Base-by-base conservation (phyloP, 176 grass and related monocot genomes). In the Panicum miliaceum region DNA sequence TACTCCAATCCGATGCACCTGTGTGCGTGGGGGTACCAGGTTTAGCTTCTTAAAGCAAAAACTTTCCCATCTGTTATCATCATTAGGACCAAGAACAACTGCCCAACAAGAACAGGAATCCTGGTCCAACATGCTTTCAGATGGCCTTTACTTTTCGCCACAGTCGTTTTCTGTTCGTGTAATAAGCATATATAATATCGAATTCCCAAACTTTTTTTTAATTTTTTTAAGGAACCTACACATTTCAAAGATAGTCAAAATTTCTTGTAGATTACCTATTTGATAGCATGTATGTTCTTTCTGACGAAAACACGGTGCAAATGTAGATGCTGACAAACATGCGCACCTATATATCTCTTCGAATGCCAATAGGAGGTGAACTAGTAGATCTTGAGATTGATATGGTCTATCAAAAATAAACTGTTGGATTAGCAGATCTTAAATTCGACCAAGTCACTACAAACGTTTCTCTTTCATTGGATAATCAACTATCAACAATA, bases 91-190 rank as follows among this genome's bases (percentile, higher is more conserved):
- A 75, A 45, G 77, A 87, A 75, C 47, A 53, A 58, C 79, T 67
- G 13, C 20, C 29, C 36, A 45, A 66, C 69, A 75, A 57, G 25
- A 67, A 12, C 6, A 84, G 13, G 32, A 54, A 32, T 15, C 70
- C 7, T 73, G 68, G 68, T 86, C 77, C 36, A 80, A 45, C 25
- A 57, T 56, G 16, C 77, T 73, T 80, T 81, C 36, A 45, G 68
- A n/a, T 81, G 51, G 47, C 77, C 68, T 64, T 52, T n/a, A 29
- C 65, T 46, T 64, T 72, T 80, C 66, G 40, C 10, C 46, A 20
- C 2, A 42, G 40, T 68, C 72, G 8, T 42, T 76, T 66, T 64
- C 58, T 13, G 40, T 43, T 63, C 11, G 22, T 0, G 20, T 25
- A 32, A 46, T 84, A 65, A 65, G n/a, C 71, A 20, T 32, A 32